Evolutionary conservation across 1,284 basidiomycete genomes (phyloP), one percentile per base, ranked within the genome.

Genomic region (Testicularia cyperi): DNA sequence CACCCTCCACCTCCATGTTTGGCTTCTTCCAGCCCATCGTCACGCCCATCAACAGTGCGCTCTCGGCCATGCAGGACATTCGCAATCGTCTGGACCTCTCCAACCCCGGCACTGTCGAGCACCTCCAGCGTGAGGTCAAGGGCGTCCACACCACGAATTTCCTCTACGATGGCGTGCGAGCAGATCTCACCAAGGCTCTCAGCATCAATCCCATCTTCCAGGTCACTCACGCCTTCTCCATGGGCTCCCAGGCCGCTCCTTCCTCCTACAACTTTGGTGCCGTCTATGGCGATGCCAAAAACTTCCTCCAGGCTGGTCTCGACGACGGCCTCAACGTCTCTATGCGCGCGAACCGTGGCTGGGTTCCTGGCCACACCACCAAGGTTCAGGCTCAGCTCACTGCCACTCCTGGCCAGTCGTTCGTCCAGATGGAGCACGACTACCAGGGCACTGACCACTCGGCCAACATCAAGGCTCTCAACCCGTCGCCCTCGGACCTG

Each of bases 131-230:
- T 14, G 70, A 74, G 41, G 70, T 71, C 27, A 73, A 71, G 79
- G 79, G 91, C 56, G 94, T 91, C 15, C 90, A 91, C 77, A 80
- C 96, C 55, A 88, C 86, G 55, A 96, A 96, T 82, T 94, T 88
- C 80, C 85, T 92, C 77, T 98, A 97, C 78, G 95, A 99, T 81
- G 95, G 95, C 62, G 94, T 82, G 16, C 84, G 92, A 69, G 95
- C 95, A 38, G 95, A 99, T 80, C 82, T 98, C 68, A 88, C 90
- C 52, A 99, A 98, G 81, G 87, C 85, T 65, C 82, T 98, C 66
- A 95, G 90, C 44, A 83, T 88, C 77, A 91, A 86, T 79, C 95
- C 95, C 23, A 86, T 90, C 44, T 99, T 98, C 85, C 92, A 97
- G 81, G 88, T 97, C 73, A 92, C 92, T 51, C 95, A 99, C 78